phyloP scores from a whole-genome alignment of 441 rosid species.

The Syzygium malaccense region DNA sequence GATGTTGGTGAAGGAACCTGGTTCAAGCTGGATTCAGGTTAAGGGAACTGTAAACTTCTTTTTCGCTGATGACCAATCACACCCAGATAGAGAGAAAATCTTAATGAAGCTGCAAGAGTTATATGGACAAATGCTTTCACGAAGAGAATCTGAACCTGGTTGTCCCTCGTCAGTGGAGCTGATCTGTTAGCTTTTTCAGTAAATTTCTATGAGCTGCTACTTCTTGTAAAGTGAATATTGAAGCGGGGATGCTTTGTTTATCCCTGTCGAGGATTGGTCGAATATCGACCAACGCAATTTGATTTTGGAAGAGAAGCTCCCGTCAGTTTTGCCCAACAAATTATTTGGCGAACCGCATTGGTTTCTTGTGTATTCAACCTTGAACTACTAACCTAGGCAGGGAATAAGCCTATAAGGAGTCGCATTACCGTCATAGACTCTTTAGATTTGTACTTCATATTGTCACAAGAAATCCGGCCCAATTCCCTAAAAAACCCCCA shows the following conservation, averaged over 20 bases:
- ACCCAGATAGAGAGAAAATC: slow-evolving; percentile 20
- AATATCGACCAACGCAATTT: background rate
- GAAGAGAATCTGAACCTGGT: background rate
- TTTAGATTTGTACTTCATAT: background rate
- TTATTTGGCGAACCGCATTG: background rate
- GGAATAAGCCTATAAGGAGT: background rate
- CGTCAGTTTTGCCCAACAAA: background rate
- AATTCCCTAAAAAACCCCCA: too few relatives aligned
- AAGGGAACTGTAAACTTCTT: slow-evolving; percentile 20
- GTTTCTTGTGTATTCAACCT: background rate
- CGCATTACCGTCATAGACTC: background rate
- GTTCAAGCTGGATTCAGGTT: slow-evolving; percentile 34
- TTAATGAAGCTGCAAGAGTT: slow-evolving; percentile 15
- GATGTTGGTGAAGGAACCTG: slow-evolving; percentile 28
- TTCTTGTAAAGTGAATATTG: background rate
- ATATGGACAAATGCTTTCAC: slow-evolving; percentile 18
- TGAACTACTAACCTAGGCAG: background rate
- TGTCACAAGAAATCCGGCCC: background rate
- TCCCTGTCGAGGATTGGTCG: background rate
- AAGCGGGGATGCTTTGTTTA: background rate
- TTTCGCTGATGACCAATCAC: slow-evolving; percentile 20
- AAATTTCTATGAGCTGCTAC: background rate
- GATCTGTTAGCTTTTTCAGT: background rate
- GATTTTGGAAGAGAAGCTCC: background rate
- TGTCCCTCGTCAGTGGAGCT: background rate